Evolutionary conservation across 2,329 filamentous ascomycete genomes (phyloP).

Genomic region (Cordyceps cateniannulata): DNA sequence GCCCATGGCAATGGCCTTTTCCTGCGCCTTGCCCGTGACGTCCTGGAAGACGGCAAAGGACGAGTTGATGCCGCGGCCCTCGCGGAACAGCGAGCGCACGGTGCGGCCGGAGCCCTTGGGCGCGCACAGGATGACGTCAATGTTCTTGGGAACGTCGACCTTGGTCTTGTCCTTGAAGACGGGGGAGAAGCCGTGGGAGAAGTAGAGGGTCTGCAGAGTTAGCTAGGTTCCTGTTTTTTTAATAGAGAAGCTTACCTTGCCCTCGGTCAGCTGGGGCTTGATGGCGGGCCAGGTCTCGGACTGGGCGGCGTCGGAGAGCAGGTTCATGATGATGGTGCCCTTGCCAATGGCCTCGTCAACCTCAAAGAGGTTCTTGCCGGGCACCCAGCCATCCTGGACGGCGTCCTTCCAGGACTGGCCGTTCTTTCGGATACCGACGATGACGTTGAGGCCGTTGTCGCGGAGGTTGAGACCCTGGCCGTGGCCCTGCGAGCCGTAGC

Average conservation of each 20-base stretch:
- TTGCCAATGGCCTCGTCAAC: slow-evolving; percentile 91
- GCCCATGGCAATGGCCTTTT: slow-evolving; percentile 94
- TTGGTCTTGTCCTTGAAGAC: slow-evolving; percentile 99
- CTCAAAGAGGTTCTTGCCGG: slow-evolving; percentile 98
- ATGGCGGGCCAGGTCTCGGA: slow-evolving; percentile 97
- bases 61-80: slow-evolving; percentile 99
- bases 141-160: slow-evolving; percentile 89
- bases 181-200: slow-evolving; percentile 99
- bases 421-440: slow-evolving; percentile 97
- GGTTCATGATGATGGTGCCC: slow-evolving; percentile 98
- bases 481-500: slow-evolving; percentile 96
- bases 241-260: slow-evolving; percentile 62
- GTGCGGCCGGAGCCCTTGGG: slow-evolving; percentile 99
- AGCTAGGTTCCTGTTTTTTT: too few relatives aligned
- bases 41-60: slow-evolving; percentile 98
- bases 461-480: slow-evolving; percentile 99
- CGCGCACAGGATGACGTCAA: slow-evolving; percentile 98
- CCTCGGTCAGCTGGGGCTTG: slow-evolving; percentile 97
- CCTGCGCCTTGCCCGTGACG: slow-evolving; percentile 94
- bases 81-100: slow-evolving; percentile 96
- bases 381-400: slow-evolving; percentile 92
- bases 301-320: slow-evolving; percentile 95
- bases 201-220: slow-evolving; percentile 79
- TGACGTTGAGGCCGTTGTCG: slow-evolving; percentile 99
- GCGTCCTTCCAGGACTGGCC: slow-evolving; percentile 98